phyloP scores from a whole-genome alignment of 768 basidiomycete species.

The Cyclocybe cylindracea region DNA sequence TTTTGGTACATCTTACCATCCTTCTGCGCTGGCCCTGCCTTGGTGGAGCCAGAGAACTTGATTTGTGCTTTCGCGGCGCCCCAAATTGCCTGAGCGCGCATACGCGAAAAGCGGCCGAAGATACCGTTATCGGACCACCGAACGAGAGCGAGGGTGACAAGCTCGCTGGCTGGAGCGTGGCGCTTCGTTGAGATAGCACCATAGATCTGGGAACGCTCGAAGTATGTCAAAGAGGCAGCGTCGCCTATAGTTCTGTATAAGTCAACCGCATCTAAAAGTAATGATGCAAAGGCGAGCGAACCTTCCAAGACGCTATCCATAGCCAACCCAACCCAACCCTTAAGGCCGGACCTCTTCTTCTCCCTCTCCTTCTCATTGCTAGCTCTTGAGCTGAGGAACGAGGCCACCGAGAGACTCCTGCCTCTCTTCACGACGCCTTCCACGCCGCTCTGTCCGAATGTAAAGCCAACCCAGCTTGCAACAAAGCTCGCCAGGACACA shows the following conservation, averaged over 20 bases:
- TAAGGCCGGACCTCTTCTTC: slow-evolving; percentile 11
- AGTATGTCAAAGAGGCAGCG: slow-evolving; percentile 26
- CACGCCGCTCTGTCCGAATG: slow-evolving; percentile 8
- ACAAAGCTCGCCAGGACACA: slow-evolving; percentile 61
- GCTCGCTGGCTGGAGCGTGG: slow-evolving; percentile 43
- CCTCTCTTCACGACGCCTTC: slow-evolving; percentile 13
- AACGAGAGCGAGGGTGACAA: slow-evolving; percentile 60
- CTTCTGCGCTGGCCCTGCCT: slow-evolving; percentile 22
- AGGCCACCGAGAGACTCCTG: slow-evolving; percentile 7
- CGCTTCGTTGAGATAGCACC: slow-evolving; percentile 46
- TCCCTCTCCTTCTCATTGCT: not conserved
- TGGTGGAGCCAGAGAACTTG: not conserved
- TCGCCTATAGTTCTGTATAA: slow-evolving; percentile 13
- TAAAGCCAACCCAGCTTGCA: slow-evolving; percentile 34
- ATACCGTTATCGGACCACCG: slow-evolving; percentile 9
- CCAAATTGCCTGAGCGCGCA: slow-evolving; percentile 46
- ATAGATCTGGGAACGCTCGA: slow-evolving; percentile 56
- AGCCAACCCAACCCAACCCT: slow-evolving; percentile 29
- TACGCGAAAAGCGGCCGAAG: slow-evolving; percentile 35
- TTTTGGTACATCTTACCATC: slow-evolving; percentile 43
- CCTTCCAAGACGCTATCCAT: slow-evolving; percentile 35
- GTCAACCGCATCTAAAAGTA: not conserved
- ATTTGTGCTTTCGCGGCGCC: slow-evolving; percentile 14
- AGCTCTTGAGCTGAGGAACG: not conserved
- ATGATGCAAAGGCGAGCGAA: slow-evolving; percentile 14